These are phyloP conservation scores for Rhizopus arrhizus DNA, from an alignment of 371 early-diverging fungal genomes.

Conservation along the genomic window DNA sequence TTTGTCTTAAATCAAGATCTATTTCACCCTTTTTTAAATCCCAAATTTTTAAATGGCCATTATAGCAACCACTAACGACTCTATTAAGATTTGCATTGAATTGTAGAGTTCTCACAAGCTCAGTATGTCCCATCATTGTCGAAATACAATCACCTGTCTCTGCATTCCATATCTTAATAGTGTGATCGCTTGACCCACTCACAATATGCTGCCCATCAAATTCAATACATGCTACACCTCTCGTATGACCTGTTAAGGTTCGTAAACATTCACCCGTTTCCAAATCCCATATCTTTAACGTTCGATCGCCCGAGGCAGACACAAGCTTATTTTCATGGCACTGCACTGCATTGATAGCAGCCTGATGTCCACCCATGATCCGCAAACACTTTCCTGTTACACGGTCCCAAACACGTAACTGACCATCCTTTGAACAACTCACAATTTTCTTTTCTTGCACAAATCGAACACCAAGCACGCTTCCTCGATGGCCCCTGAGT, in stretches of 20 bases:
- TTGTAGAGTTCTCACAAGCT: conserved; percentile 78
- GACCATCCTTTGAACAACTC: conserved; percentile 92
- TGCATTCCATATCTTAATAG: conserved; percentile 94
- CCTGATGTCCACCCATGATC: conserved; percentile 70
- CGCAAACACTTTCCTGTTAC: conserved; percentile 60
- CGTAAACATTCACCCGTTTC: conserved; percentile 59
- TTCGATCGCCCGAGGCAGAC: conserved; percentile 83
- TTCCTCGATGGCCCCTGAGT: conserved; percentile 67
- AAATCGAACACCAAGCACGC: conserved; percentile 81
- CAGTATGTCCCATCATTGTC: conserved; percentile 70
- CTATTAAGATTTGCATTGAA: conserved; percentile 45
- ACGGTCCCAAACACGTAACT: conserved; percentile 85
- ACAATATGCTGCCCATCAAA: conserved; percentile 89
- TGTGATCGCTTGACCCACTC: conserved; percentile 95
- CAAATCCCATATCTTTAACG: conserved; percentile 79
- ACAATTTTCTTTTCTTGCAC: conserved; percentile 70
- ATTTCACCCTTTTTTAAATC: conserved; percentile 59
- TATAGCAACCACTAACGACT: conserved; percentile 81
- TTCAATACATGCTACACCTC: conserved; percentile 95
- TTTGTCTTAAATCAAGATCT: conserved; percentile 55
- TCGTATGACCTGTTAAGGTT: conserved; percentile 60
- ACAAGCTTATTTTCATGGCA: conserved; percentile 62
- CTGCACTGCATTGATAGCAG: conserved; percentile 81
- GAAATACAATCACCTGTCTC: conserved; percentile 31
- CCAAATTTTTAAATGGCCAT: conserved; percentile 89